Conservation (phyloP, 306 rosid genomes). For the Macrotyloma uniflorum region DNA sequence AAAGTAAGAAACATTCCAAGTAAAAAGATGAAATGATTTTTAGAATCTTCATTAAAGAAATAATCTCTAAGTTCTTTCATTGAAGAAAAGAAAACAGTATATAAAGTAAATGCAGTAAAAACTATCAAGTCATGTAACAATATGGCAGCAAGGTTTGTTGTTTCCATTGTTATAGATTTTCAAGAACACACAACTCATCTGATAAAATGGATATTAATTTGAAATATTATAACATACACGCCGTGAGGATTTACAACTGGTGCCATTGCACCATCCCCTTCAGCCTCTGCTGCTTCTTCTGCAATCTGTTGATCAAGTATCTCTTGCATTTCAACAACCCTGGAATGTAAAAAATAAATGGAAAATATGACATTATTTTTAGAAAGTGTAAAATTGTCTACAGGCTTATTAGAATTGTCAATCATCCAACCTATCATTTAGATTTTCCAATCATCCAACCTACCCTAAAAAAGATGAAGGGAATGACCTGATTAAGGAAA, state of each 20-base stretch:
- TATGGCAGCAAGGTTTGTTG: conserved; percentile 18
- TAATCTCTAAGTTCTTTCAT: too few species aligned
- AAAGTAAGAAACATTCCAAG: neutral
- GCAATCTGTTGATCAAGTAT: conserved; percentile 94
- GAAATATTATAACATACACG: conserved; percentile 52
- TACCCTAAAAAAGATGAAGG: conserved; percentile 7
- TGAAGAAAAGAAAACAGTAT: neutral
- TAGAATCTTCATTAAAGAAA: neutral
- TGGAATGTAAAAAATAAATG: conserved; percentile 33
- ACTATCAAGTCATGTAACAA: neutral
- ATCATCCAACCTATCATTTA: conserved; percentile 24
- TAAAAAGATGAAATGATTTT: conserved; percentile 6
- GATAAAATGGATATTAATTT: conserved; percentile 35
- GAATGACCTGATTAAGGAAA: conserved; percentile 5
- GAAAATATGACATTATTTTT: conserved; percentile 35
- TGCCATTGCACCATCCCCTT: conserved; percentile 83
- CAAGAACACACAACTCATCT: conserved; percentile 29
- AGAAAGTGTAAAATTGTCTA: conserved; percentile 17
- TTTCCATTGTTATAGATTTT: conserved; percentile 27
- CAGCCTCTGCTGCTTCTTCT: conserved; percentile 99
- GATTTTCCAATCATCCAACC: conserved; percentile 21
- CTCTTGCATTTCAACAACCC: conserved; percentile 99
- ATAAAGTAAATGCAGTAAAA: conserved; percentile 1
- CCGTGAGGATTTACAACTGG: conserved; percentile 71
- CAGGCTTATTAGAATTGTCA: neutral